A percentile compares a stretch with the other conserved stretches of the same genome.
Conservation (phyloP, 2,329 filamentous ascomycete species). For the Colletotrichum tropicicola region DNA sequence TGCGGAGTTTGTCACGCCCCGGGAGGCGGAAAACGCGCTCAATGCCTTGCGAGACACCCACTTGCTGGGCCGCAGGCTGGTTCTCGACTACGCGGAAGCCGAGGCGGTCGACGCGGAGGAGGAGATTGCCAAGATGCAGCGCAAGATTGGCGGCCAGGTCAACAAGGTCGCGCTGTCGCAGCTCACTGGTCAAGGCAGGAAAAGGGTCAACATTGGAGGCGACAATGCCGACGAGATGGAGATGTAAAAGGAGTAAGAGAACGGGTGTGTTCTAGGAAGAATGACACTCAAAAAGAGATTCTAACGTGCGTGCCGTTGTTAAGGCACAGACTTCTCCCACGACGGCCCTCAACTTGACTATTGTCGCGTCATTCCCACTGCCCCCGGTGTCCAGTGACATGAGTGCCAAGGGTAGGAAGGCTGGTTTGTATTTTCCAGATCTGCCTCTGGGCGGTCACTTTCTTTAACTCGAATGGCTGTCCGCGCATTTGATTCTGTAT, state of each 20-base stretch:
- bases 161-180: conserved; percentile 92
- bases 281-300: background rate
- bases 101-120: conserved; percentile 93
- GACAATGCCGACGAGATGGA: conserved; percentile 67
- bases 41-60: conserved; percentile 92
- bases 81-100: conserved; percentile 90
- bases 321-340: background rate
- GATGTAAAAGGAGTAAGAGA: conserved; percentile 11
- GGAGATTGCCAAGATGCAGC: conserved; percentile 96
- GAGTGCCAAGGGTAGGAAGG: background rate
- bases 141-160: conserved; percentile 90
- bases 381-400: background rate
- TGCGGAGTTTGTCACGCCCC: conserved; percentile 91
- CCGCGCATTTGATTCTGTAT: conserved; percentile 16
- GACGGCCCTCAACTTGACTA: background rate
- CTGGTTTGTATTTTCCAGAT: background rate
- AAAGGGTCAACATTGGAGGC: conserved; percentile 83
- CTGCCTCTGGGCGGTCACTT: background rate
- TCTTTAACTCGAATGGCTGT: conserved; percentile 10
- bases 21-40: conserved; percentile 91
- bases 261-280: background rate
- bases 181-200: conserved; percentile 83
- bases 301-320: background rate
- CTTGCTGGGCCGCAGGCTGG: conserved; percentile 86
- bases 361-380: background rate